Conservation (phyloP, 805 yeast species). For the Schwanniomyces pseudopolymorphus region DNA sequence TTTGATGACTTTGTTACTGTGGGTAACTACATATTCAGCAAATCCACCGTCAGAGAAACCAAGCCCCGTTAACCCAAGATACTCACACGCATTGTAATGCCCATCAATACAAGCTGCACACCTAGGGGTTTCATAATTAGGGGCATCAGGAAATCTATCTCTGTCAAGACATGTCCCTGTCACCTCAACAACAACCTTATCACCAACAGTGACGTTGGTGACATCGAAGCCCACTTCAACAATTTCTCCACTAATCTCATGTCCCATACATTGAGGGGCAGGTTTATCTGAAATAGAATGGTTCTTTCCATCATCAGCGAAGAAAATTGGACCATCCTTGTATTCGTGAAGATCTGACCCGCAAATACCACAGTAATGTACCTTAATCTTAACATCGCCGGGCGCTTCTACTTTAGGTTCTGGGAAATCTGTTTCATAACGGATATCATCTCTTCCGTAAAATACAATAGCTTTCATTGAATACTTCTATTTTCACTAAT, state of each 20-base stretch:
- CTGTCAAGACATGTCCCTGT: conserved; percentile 57
- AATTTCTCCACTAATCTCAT: conserved; percentile 65
- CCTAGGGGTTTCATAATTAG: conserved; percentile 16
- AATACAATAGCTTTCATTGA: conserved; percentile 24
- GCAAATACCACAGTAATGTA: conserved; percentile 64
- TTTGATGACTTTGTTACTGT: conserved; percentile 37
- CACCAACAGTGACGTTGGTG: conserved; percentile 55
- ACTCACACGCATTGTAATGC: conserved; percentile 50
- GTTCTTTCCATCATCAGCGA: conserved; percentile 23
- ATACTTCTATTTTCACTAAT: too few species aligned
- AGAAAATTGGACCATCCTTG: conserved; percentile 59
- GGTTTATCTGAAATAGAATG: conserved; percentile 49
- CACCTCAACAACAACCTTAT: conserved; percentile 65
- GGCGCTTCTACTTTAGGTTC: conserved; percentile 20
- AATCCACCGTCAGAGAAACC: conserved; percentile 59
- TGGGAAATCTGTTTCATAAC: conserved; percentile 22
- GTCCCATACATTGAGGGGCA: conserved; percentile 51
- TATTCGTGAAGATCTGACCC: conserved; percentile 62
- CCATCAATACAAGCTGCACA: conserved; percentile 55
- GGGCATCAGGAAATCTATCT: conserved; percentile 35
- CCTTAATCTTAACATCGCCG: conserved; percentile 55
- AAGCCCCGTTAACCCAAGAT: conserved; percentile 51
- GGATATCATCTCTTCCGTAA: conserved; percentile 18
- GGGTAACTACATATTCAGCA: conserved; percentile 47
- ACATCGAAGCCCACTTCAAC: conserved; percentile 59